A percentile compares a stretch with the other conserved stretches of the same genome.
Conservation (phyloP, 345 rosid species). For the Salix exigua region DNA sequence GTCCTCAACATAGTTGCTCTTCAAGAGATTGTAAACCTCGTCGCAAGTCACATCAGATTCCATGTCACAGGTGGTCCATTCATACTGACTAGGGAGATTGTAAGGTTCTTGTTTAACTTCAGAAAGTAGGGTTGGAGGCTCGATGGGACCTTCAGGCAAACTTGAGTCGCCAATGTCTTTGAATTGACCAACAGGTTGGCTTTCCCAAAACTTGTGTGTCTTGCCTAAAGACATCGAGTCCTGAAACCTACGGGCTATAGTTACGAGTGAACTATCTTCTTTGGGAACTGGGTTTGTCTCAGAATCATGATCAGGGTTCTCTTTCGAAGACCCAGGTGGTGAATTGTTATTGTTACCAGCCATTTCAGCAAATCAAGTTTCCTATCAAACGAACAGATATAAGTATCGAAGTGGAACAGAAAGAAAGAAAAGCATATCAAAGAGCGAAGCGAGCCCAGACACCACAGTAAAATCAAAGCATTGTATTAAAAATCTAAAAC, state of each 20-base stretch:
- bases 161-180: conserved; percentile 64
- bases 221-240: conserved; percentile 53
- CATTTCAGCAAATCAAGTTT: conserved; percentile 34
- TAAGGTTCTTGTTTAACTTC: conserved; percentile 91
- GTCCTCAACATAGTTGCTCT: conserved; percentile 84
- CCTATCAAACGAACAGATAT: neutral
- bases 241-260: conserved; percentile 56
- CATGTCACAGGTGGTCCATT: conserved; percentile 91
- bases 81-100: conserved; percentile 69
- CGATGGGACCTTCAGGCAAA: conserved; percentile 81
- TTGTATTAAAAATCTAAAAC: neutral
- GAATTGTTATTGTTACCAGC: conserved; percentile 42
- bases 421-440: neutral
- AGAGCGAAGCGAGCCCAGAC: neutral
- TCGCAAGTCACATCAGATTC: conserved; percentile 63
- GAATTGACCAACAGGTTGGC: conserved; percentile 87
- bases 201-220: conserved; percentile 89
- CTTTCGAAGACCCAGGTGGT: conserved; percentile 48
- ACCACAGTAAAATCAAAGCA: neutral
- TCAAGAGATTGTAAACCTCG: conserved; percentile 78
- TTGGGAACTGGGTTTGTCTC: conserved; percentile 26
- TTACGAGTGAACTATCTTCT: conserved; percentile 58
- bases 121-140: conserved; percentile 53
- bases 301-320: conserved; percentile 46
- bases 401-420: neutral